Evolutionary conservation across 2,329 filamentous ascomycete genomes (phyloP).

Genomic region (Chaetomiaceae sp.): DNA sequence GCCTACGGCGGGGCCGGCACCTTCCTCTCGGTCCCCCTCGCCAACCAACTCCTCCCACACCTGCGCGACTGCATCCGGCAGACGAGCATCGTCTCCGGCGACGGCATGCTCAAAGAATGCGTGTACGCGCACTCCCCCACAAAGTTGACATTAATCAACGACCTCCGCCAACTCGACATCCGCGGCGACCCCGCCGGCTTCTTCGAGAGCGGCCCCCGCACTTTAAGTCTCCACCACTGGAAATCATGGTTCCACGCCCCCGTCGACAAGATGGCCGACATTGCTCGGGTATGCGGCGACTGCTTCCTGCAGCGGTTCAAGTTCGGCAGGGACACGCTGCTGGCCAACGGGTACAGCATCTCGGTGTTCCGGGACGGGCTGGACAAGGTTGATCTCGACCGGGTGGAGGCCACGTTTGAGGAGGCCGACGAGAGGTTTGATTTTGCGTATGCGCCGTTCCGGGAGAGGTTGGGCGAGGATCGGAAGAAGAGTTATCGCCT

Average conservation of each 20-base stretch:
- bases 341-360: constrained; percentile 58
- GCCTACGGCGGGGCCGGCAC: constrained; percentile 58
- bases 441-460: constrained; percentile 51
- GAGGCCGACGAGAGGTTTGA: constrained; percentile 42
- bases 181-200: constrained; percentile 52
- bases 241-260: constrained; percentile 55
- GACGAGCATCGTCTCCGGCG: constrained; percentile 42
- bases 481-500: constrained; percentile 51
- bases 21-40: constrained; percentile 52
- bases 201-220: constrained; percentile 53
- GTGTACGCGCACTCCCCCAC: constrained; percentile 51
- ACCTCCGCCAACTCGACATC: constrained; percentile 55
- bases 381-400: constrained; percentile 38
- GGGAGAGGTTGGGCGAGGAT: constrained; percentile 32
- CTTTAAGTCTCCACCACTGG: constrained; percentile 59
- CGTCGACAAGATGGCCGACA: constrained; percentile 46
- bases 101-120: constrained; percentile 54
- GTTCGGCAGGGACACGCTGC: constrained; percentile 41
- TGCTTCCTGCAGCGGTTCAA: constrained; percentile 56
- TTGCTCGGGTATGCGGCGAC: constrained; percentile 51
- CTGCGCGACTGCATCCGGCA: constrained; percentile 46
- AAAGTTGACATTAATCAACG: constrained; percentile 51
- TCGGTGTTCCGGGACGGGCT: constrained; percentile 40
- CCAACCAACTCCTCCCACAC: constrained; percentile 43
- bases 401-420: constrained; percentile 52